Conservation (phyloP, 768 basidiomycete species). For the Guyanaporus albipodus region DNA sequence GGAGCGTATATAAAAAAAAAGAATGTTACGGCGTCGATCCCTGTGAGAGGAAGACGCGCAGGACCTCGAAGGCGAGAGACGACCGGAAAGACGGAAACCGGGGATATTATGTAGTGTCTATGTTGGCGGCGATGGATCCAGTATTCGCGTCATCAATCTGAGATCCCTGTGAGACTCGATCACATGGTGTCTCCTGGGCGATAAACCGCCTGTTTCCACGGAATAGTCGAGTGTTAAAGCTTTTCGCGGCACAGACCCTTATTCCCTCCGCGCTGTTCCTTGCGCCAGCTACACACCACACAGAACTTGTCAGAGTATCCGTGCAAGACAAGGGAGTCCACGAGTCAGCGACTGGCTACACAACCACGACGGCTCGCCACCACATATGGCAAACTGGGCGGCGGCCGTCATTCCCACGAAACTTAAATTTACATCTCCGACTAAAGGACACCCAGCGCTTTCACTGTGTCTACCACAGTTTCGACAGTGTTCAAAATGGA, state of each 20-base stretch:
- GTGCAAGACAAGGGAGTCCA: too few relatives aligned
- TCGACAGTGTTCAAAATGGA: background rate
- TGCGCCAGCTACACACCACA: too few relatives aligned
- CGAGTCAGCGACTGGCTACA: too few relatives aligned
- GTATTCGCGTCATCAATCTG: conserved; percentile 17
- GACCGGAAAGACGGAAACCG: background rate
- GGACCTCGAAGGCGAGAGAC: conserved; percentile 8
- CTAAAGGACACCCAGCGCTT: too few relatives aligned
- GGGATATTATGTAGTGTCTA: conserved; percentile 7
- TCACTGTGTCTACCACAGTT: too few relatives aligned
- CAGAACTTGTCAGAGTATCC: too few relatives aligned
- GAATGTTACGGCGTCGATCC: conserved; percentile 9
- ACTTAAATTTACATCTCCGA: conserved; percentile 1
- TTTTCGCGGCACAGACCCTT: background rate
- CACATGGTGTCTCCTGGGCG: conserved; percentile 20
- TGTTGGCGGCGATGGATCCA: conserved; percentile 10
- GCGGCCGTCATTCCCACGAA: too few relatives aligned
- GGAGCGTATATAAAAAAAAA: conserved; percentile 24
- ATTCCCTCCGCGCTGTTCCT: too few relatives aligned
- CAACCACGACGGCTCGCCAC: too few relatives aligned
- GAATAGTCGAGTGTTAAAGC: conserved; percentile 1
- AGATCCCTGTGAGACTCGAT: conserved; percentile 10
- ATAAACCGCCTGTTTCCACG: conserved; percentile 22
- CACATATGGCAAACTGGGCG: too few relatives aligned
- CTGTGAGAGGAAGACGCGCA: background rate